phyloP scores from a whole-genome alignment of 768 basidiomycete species.

The Pleurotus citrinopileatus region DNA sequence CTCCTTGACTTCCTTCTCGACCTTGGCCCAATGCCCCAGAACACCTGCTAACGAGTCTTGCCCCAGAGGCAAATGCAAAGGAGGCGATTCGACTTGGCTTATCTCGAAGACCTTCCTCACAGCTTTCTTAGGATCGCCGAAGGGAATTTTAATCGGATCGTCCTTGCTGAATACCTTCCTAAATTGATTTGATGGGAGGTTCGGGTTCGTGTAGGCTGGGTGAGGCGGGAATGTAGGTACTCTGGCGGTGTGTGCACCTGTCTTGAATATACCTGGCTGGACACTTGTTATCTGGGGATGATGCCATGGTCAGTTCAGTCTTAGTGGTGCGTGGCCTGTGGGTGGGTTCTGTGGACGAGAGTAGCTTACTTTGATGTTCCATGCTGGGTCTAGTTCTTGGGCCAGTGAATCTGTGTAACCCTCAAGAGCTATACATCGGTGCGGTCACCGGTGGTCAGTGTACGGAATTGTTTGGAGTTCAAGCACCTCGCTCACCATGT shows the following conservation, averaged over 20 bases:
- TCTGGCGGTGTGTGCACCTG: background rate
- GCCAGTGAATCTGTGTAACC: constrained; percentile 24
- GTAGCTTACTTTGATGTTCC: constrained; percentile 27
- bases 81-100: background rate
- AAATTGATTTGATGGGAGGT: background rate
- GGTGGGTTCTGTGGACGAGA: background rate
- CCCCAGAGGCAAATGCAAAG: constrained; percentile 3
- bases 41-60: background rate
- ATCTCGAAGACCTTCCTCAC: background rate
- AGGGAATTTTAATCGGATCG: background rate
- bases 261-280: background rate
- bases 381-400: constrained; percentile 28
- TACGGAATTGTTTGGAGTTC: no score
- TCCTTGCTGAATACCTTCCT: background rate
- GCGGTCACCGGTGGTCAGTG: background rate
- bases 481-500: background rate
- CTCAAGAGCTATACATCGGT: constrained; percentile 24
- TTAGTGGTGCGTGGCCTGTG: background rate
- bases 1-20: background rate
- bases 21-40: background rate
- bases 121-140: constrained; percentile 2
- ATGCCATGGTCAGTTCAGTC: no score
- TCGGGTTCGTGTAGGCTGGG: constrained; percentile 5
- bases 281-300: background rate
- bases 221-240: background rate